These are phyloP conservation scores for Aspergillus sp. DNA, from an alignment of 2,329 filamentous ascomycete genomes.

Conservation along the genomic window DNA sequence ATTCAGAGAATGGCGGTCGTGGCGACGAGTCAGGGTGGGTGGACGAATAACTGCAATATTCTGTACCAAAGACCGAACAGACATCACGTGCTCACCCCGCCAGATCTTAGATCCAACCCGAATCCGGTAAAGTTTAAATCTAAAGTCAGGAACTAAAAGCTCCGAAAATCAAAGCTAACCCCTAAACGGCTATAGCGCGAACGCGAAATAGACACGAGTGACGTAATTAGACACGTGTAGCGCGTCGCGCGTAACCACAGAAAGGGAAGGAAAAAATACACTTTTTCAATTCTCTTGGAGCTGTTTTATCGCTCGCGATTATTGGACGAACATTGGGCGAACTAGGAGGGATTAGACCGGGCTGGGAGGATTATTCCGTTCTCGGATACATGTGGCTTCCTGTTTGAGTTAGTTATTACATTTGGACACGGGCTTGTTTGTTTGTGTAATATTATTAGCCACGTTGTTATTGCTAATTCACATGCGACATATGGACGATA, in stretches of 20 bases:
- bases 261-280: too few species aligned
- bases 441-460: too few species aligned
- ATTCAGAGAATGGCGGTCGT: constrained; percentile 2
- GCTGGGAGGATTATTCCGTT: too few species aligned
- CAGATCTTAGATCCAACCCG: neutral
- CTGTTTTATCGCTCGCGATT: neutral
- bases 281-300: neutral
- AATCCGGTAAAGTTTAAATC: neutral
- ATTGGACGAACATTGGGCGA: too few species aligned
- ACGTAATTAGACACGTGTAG: constrained; percentile 3
- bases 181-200: neutral
- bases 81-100: neutral
- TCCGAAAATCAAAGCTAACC: neutral
- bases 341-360: too few species aligned
- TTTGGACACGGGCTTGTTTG: too few species aligned
- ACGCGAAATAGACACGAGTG: constrained; percentile 12
- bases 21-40: constrained; percentile 12
- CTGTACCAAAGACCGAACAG: neutral
- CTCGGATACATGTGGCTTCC: too few species aligned
- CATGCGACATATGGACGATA: neutral
- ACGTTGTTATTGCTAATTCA: neutral
- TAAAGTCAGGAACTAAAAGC: constrained; percentile 4
- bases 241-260: constrained; percentile 1
- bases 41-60: constrained; percentile 1
- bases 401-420: too few species aligned